These are phyloP conservation scores for Hypericum perforatum DNA, from an alignment of 345 rosid species.

Conservation along the genomic window DNA sequence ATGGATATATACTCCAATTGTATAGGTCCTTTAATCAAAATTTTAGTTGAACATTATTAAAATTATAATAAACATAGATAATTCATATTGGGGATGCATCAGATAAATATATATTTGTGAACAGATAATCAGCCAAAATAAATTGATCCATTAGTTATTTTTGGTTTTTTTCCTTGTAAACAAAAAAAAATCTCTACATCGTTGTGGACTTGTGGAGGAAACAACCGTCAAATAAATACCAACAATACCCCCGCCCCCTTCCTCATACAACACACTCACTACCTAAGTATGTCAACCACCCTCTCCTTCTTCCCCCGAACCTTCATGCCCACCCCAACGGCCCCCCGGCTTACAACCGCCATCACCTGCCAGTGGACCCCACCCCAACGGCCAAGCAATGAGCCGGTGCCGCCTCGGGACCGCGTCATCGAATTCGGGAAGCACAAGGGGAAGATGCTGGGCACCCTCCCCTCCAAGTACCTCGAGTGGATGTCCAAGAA, in stretches of 20 bases:
- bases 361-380: no score
- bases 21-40: no score
- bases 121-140: no score
- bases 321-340: no score
- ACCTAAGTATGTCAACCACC: no score
- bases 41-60: slow-evolving; percentile 3
- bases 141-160: background rate
- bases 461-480: slow-evolving; percentile 61
- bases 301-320: no score
- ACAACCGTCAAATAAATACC: background rate
- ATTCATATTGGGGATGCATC: background rate
- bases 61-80: slow-evolving; percentile 33
- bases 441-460: slow-evolving; percentile 77
- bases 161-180: no score
- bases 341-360: no score
- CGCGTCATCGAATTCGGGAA: slow-evolving; percentile 61
- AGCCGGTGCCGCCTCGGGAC: slow-evolving; percentile 42
- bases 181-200: no score
- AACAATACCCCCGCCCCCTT: no score
- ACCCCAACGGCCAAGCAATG: background rate
- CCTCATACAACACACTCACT: no score
- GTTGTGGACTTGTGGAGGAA: no score
- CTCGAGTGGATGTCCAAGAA: slow-evolving; percentile 70
- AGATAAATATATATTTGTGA: background rate
- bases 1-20: background rate